Base-by-base conservation (phyloP, 2,329 filamentous ascomycete genomes). In the Botrytis squamosa region DNA sequence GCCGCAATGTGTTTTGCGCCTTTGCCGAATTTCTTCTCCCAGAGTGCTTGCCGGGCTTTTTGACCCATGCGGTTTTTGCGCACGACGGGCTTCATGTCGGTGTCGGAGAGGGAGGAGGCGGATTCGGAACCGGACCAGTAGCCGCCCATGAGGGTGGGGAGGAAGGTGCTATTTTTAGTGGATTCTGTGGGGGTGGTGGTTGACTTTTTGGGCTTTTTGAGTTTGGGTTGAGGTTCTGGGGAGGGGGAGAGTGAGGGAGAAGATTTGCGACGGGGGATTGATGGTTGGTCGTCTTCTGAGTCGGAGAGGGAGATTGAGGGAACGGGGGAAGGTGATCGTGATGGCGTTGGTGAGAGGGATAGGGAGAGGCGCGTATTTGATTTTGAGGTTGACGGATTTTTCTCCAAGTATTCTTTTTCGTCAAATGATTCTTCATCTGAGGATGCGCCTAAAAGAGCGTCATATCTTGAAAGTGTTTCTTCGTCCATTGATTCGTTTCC, bases 31-130 rank as follows among this genome's bases (percentile, higher is more conserved):
- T 95, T 95, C 84, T 93, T 91, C 84, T 95, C 93, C 85, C 90
- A 92, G 74, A 96, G 92, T 38, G 90, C 88, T 80, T 93, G 92
- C 14, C 93, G 88, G n/a, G 91, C 92, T 62, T 90, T 88, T 83
- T 97, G 93, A 5, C 93, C 93, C 65, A 89, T 86, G 36, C 92
- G 87, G 79, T 95, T 95, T 83, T 94, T 95, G 78, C 89, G 89
- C 0, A 86, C 83, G 7, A 85, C 85, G 9, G 87, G 88, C 2
- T 86, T 82, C 12, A 88, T 88, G 7, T 86, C 82, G 10, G 85
- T 81, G 57, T 85, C 84, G 70, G 94, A 92, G 36, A 93, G 84
- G 76, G 92, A 91, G 0, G 91, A 92, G 10, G 88, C 88, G 63
- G 81, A 89, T 77, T 93, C 92, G 14, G 91, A 93, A 65, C 92